These are phyloP conservation scores for Amaranthus palmeri DNA, from an alignment of 148 eudicot species.

Conservation along the genomic window DNA sequence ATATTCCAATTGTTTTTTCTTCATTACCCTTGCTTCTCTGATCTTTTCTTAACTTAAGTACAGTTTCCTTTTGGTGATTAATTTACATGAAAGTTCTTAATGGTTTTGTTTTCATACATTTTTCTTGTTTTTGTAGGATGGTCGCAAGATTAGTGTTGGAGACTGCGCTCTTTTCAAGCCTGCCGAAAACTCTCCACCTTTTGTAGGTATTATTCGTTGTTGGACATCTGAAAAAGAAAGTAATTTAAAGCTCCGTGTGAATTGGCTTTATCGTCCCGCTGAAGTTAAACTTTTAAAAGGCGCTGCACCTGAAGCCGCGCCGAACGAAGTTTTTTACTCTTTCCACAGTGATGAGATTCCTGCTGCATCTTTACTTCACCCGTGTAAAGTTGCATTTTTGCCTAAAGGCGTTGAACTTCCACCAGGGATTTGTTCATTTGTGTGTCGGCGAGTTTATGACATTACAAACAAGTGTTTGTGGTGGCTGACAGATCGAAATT, in stretches of 20 bases:
- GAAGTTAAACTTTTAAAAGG: conserved; percentile 68
- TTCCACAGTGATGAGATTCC: conserved; percentile 81
- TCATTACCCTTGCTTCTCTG: too few relatives aligned
- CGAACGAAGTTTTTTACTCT: conserved; percentile 84
- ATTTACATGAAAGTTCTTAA: too few relatives aligned
- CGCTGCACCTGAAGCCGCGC: conserved; percentile 54
- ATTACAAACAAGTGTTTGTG: conserved; percentile 63
- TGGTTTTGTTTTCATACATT: not conserved
- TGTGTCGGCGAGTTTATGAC: conserved; percentile 82
- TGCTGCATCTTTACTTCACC: conserved; percentile 87
- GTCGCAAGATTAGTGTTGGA: conserved; percentile 63
- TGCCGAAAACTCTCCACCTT: conserved; percentile 59
- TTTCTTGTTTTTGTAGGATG: conserved; percentile 42
- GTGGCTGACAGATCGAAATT: conserved; percentile 84
- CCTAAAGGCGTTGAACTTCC: conserved; percentile 84
- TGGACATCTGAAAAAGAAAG: conserved; percentile 40
- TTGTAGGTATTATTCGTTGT: conserved; percentile 58
- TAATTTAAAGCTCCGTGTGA: conserved; percentile 47
- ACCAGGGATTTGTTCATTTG: conserved; percentile 63
- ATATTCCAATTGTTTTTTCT: not conserved
- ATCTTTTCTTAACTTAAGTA: too few relatives aligned
- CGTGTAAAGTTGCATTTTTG: conserved; percentile 85
- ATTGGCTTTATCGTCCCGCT: conserved; percentile 89
- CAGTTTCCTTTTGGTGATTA: too few relatives aligned
- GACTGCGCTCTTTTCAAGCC: conserved; percentile 88